These are phyloP conservation scores for Quillaja saponaria DNA, from an alignment of 306 rosid genomes.

Conservation along the genomic window DNA sequence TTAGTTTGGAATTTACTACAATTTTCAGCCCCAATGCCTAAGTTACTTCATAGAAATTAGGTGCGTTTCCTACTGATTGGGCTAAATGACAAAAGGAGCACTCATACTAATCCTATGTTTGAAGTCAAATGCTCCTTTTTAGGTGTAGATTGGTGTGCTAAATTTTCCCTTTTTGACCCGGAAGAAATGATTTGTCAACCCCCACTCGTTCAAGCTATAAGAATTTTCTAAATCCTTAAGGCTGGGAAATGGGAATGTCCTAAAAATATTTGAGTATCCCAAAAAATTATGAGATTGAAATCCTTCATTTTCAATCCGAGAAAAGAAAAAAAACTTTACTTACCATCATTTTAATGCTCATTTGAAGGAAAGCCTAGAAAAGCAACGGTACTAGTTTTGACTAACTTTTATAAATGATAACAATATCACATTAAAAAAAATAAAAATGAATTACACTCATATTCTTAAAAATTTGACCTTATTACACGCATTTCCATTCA, in stretches of 20 bases:
- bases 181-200: constrained; percentile 27
- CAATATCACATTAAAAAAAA: no score
- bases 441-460: no score
- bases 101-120: constrained; percentile 10
- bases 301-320: no score
- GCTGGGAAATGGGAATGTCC: constrained; percentile 26
- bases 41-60: constrained; percentile 31
- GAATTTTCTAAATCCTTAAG: constrained; percentile 24
- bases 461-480: no score
- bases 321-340: no score
- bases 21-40: constrained; percentile 4
- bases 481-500: no score
- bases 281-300: not conserved
- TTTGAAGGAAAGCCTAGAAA: no score
- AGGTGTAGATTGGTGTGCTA: constrained; percentile 25
- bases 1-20: not conserved
- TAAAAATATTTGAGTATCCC: no score
- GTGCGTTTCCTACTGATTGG: constrained; percentile 18
- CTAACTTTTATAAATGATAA: no score
- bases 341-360: no score
- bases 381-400: no score
- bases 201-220: constrained; percentile 26
- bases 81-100: constrained; percentile 19
- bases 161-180: constrained; percentile 32
- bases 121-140: constrained; percentile 28